These are phyloP conservation scores for Penicillium aurantiogriseum DNA, from an alignment of 2,329 filamentous ascomycete genomes.

Conservation along the genomic window DNA sequence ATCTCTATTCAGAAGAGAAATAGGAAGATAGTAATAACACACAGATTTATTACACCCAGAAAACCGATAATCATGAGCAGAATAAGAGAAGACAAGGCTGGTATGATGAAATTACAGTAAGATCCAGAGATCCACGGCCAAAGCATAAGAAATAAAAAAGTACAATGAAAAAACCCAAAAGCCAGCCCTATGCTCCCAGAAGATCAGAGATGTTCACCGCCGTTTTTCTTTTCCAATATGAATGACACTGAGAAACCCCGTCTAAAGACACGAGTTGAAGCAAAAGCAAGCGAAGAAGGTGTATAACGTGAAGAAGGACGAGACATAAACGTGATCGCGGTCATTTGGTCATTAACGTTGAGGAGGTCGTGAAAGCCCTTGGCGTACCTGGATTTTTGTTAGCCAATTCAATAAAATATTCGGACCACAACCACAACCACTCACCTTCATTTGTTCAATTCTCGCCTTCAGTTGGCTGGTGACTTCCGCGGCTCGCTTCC, in stretches of 20 bases:
- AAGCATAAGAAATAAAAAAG: slow-evolving; percentile 5
- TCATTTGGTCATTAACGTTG: slow-evolving; percentile 38
- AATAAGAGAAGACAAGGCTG: slow-evolving; percentile 8
- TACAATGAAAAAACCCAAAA: slow-evolving; percentile 7
- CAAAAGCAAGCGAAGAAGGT: slow-evolving; percentile 12
- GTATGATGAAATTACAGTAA: slow-evolving; percentile 21
- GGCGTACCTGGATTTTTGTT: slow-evolving; percentile 38
- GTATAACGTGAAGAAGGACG: slow-evolving; percentile 13
- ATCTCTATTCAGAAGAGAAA: not conserved
- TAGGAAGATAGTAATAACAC: not conserved
- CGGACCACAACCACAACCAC: slow-evolving; percentile 10
- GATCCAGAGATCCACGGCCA: slow-evolving; percentile 3
- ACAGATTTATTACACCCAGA: not conserved
- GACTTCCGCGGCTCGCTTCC: slow-evolving; percentile 95
- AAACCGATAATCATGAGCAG: not conserved
- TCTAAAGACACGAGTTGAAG: slow-evolving; percentile 18
- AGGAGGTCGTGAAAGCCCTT: slow-evolving; percentile 43
- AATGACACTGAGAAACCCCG: slow-evolving; percentile 12
- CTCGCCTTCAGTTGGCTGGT: slow-evolving; percentile 95
- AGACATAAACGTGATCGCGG: slow-evolving; percentile 21
- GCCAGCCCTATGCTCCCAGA: slow-evolving; percentile 15
- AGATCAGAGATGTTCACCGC: slow-evolving; percentile 18
- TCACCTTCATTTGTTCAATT: slow-evolving; percentile 95
- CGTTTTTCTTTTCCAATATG: slow-evolving; percentile 3
- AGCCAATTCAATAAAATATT: not conserved